These are phyloP conservation scores for Glycyrrhiza uralensis DNA, from an alignment of 306 rosid species.

Conservation along the genomic window DNA sequence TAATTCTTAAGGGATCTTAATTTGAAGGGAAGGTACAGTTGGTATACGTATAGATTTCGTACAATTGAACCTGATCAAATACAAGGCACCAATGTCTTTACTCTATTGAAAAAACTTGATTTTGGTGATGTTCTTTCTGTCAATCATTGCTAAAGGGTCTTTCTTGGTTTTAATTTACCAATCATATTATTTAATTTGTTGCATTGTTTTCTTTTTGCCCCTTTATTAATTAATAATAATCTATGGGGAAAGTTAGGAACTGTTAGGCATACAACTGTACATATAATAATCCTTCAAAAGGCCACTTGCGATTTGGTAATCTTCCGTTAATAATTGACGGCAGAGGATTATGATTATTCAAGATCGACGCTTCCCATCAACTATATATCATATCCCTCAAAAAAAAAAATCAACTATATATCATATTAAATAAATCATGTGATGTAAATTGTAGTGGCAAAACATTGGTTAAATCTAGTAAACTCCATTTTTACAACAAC, in stretches of 20 bases:
- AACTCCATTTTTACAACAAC: too few species aligned
- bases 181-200: conserved; percentile 28
- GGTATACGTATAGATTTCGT: conserved; percentile 14
- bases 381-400: too few species aligned
- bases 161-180: conserved; percentile 8
- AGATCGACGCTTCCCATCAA: neutral
- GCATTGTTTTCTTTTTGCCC: neutral
- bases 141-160: conserved; percentile 13
- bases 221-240: neutral
- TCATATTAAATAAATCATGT: too few species aligned
- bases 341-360: neutral
- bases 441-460: neutral
- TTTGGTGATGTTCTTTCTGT: neutral
- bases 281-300: neutral
- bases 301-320: conserved; percentile 29
- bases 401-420: too few species aligned
- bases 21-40: neutral
- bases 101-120: neutral
- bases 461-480: too few species aligned
- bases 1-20: conserved; percentile 46
- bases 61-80: conserved; percentile 20
- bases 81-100: conserved; percentile 28
- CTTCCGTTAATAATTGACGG: conserved; percentile 14
- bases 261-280: conserved; percentile 1
- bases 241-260: neutral